Evolutionary conservation across 768 basidiomycete genomes (phyloP).

Genomic region (Panellus pusillus): DNA sequence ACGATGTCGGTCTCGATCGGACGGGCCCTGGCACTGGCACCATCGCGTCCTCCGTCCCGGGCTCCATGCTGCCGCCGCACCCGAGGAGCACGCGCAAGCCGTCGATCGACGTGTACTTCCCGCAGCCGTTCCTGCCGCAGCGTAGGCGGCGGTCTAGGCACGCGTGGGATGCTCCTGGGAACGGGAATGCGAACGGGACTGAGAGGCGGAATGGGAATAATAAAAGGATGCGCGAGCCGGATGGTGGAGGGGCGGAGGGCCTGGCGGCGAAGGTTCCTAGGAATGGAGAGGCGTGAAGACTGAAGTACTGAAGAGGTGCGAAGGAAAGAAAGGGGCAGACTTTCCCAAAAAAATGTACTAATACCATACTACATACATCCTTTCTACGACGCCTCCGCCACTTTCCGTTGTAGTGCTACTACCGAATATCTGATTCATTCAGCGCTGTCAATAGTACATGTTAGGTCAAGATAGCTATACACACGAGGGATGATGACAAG

Average conservation of each 20-base stretch:
- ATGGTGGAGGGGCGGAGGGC: background rate
- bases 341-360: no score
- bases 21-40: constrained; percentile 23
- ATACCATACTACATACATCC: no score
- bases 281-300: background rate
- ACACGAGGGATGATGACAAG: no score
- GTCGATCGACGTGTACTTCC: constrained; percentile 49
- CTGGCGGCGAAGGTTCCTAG: background rate
- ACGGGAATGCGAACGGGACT: constrained; percentile 3
- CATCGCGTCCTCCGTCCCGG: background rate
- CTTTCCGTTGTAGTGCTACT: no score
- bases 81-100: constrained; percentile 32
- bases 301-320: background rate
- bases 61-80: background rate
- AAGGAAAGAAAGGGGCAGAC: background rate
- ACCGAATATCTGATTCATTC: no score
- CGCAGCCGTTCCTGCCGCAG: constrained; percentile 24
- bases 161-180: background rate
- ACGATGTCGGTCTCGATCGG: constrained; percentile 60
- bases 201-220: background rate
- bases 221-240: constrained; percentile 13
- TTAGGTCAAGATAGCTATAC: no score
- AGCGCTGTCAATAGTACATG: no score
- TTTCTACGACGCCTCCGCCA: no score
- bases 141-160: background rate